Base-by-base conservation (phyloP, 129 eudicot species). In the Rutidosis leptorrhynchoides region DNA sequence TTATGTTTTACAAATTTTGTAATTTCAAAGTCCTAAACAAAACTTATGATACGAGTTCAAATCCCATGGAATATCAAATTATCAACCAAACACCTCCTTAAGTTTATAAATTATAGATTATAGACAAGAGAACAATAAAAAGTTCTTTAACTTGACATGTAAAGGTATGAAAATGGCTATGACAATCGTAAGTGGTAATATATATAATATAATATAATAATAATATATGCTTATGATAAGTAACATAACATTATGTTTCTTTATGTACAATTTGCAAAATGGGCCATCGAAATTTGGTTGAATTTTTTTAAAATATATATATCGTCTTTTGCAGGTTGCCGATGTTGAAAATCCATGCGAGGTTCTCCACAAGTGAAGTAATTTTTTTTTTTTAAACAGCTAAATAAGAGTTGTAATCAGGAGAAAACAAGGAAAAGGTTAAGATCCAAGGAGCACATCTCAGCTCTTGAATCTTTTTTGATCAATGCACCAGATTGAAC, bases 271-370 rank as follows among this genome's bases (percentile, higher is more conserved):
- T 37, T 37, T 37, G 45, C 45, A 37, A 37, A 37, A 37, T 0
- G 4, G 45, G 12, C 45, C 45, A 16, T 37, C 16, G 4, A 48
- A 48, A 49, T 67, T 51, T n/a, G 23, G 7, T 51, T 12, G 59
- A 48, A 30, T 48, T 19, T 27, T 10, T 49, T 3, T 30, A 65
- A 51, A 26, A 37, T 27, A n/a, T 66, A 3, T 4, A 66, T 66
- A 10, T 20, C 14, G 15, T 5, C 3, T 29, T 10, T 22, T 66
- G 71, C 71, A 49, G 29, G 29, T 51, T 52, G 60, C 48, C 19
- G n/a, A 48, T 49, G 61, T 30, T 66, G 60, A 19, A 66, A 52
- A 51, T 37, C 2, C n/a, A 65, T 24, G 46, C 14, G 48, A 37
- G 29, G 58, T 29, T 51, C 71, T 67, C 17, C 22, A 15, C 19